A percentile compares a stretch with the other conserved stretches of the same genome.
These are phyloP conservation scores for Cladosporium austrohemisphaericum DNA, from an alignment of 2,329 filamentous ascomycete species.

Conservation along the genomic window DNA sequence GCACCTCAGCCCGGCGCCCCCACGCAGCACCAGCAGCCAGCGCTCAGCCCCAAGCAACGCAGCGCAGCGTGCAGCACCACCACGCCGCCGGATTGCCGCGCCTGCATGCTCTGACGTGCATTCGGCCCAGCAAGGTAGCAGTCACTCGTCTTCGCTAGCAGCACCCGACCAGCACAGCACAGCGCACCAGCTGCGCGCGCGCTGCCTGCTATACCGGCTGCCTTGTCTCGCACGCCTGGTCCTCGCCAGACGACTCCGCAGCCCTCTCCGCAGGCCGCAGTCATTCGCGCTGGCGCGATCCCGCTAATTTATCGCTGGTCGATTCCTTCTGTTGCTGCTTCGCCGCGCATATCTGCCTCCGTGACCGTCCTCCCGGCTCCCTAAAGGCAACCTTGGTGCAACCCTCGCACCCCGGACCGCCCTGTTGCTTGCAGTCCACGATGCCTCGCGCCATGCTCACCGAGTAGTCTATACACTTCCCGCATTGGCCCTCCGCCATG, in stretches of 20 bases:
- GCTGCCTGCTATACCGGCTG: slow-evolving; percentile 10
- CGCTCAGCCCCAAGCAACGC: neutral
- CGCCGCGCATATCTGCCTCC: slow-evolving; percentile 3
- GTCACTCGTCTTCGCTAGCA: slow-evolving; percentile 15
- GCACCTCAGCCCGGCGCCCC: too few relatives aligned
- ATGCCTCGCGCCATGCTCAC: slow-evolving; percentile 15
- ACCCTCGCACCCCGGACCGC: slow-evolving; percentile 5
- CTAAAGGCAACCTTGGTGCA: slow-evolving; percentile 10
- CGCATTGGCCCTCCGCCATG: slow-evolving; percentile 4
- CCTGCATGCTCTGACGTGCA: slow-evolving; percentile 14
- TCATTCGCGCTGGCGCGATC: slow-evolving; percentile 16
- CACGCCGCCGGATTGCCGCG: slow-evolving; percentile 1
- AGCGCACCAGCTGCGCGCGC: neutral
- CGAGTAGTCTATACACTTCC: slow-evolving; percentile 2
- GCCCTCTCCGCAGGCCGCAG: slow-evolving; percentile 13
- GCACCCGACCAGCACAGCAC: slow-evolving; percentile 1
- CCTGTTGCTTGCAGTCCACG: slow-evolving; percentile 12
- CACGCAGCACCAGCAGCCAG: too few relatives aligned
- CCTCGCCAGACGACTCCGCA: slow-evolving; percentile 2
- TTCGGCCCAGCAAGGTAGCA: too few relatives aligned
- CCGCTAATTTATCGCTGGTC: slow-evolving; percentile 11
- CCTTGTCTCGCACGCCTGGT: slow-evolving; percentile 10
- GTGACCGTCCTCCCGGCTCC: neutral
- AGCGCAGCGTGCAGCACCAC: neutral
- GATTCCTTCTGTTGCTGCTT: slow-evolving; percentile 5